Base-by-base conservation (phyloP, 2,329 filamentous ascomycete species). In the Trichoderma citrinoviride region DNA sequence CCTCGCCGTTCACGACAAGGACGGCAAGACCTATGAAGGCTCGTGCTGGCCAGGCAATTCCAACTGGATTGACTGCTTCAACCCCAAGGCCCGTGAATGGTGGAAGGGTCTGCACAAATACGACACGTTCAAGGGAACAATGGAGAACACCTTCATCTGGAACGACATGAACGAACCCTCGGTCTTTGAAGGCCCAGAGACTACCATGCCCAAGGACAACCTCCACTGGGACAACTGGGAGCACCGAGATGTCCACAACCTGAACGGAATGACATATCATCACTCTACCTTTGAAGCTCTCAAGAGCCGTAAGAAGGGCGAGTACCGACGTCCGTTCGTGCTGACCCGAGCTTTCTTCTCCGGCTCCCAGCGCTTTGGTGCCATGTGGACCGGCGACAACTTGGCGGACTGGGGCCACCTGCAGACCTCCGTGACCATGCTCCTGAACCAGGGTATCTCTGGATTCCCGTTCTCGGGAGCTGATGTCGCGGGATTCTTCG, bases 161-260 rank as follows among this genome's bases (percentile, higher is more conserved):
- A 99, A 99, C 76, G 95, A 99, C 76, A 99, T 99, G 95, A 98
- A 97, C 75, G 95, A 99, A 80, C 95, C 95, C 0, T 98, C 95
- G 0, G 95, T 99, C 1, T 99, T 99, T 82, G 98, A 98, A 75
- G 95, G 95, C 0, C 95, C 95, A 0, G 95, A 99, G 77, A 96
- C 93, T 3, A 98, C 94, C 5, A 98, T 98, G 93, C 95, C 95
- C 67, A 97, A 97, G 79, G 95, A 99, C 81, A 99, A 99, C 75
- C 78, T 99, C 33, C 95, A 99, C 75, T 81, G 90, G 73, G 93
- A 87, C 60, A 87, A 90, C 73, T 99, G 95, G 95, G 95, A 99
- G 77, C 95, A 99, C 76, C 91, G 95, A 68, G 95, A 99, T 74
- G 81, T 99, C 5, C 95, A 99, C 82, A 98, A 99, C 77, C 76